Evolutionary conservation across 2,329 filamentous ascomycete species (phyloP), one percentile per base, ranked within the genome.

Genomic region (Cordyceps cateniannulata): DNA sequence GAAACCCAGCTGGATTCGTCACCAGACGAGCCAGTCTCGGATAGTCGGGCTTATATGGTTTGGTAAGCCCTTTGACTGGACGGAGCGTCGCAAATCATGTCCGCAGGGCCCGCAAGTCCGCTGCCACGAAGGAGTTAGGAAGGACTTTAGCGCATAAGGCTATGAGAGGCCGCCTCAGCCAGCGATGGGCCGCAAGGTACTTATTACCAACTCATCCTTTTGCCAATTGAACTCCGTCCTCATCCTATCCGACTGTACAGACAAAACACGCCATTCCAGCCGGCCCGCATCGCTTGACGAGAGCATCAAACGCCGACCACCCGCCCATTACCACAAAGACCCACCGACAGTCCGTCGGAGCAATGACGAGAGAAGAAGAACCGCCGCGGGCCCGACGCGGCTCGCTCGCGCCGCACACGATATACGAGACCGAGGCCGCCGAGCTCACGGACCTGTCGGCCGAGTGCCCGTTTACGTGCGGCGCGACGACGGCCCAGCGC

Each of bases 391-490:
- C 32, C 12, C 44, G 48, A 18, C 32, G 47, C n/a, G 47, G 29
- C 18, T 61, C 59, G 7, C 49, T 60, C 25, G 59, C 52, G 7
- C 44, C 60, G 6, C 60, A 59, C 32, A 47, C 68, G 6, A 40
- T 71, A 20, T 66, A 67, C 61, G 71, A 73, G 62, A 53, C 66
- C 29, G 66, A 63, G 25, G 56, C 64, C 25, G 56, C 61, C 22
- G 61, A 62, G 35, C 51, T 54, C 54, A 32, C 53, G 51, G 40
- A 29, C 52, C 68, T 12, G 38, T 58, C 42, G 62, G 66, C 62
- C 4, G 60, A 68, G 3, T 74, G 71, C 55, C 69, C 70, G 2
- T 62, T 71, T 1, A 63, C 70, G 24, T 68, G 68, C 5, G 70
- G 72, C 6, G 66, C 55, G 20, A 75, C 71, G 5, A 70, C 71